Conservation (phyloP, 495 filamentous ascomycete species). For the Melanomma pulvis-pyrius region DNA sequence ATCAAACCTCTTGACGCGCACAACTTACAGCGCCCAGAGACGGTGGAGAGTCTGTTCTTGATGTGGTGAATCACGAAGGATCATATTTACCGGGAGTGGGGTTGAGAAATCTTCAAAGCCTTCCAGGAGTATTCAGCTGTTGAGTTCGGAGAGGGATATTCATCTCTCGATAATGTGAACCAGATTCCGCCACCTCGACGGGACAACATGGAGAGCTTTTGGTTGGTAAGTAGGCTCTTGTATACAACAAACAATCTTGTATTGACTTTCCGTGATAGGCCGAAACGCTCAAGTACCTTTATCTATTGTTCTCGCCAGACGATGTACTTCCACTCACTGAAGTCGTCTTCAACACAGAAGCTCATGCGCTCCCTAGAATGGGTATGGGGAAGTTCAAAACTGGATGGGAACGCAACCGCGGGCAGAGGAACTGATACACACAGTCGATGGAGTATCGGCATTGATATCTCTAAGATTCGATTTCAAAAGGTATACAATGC, state of each 20-base stretch:
- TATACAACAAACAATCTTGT: not conserved
- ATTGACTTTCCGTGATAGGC: not conserved
- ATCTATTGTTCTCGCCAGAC: slow-evolving; percentile 15
- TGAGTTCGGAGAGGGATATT: slow-evolving; percentile 68
- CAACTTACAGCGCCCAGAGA: slow-evolving; percentile 92
- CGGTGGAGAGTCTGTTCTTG: slow-evolving; percentile 87
- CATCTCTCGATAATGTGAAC: slow-evolving; percentile 72
- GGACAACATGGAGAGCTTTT: slow-evolving; percentile 46
- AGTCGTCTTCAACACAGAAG: slow-evolving; percentile 22
- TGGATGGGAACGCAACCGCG: slow-evolving; percentile 18
- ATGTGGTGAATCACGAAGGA: slow-evolving; percentile 98
- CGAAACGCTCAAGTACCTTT: slow-evolving; percentile 21
- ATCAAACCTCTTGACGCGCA: slow-evolving; percentile 75
- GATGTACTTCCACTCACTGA: slow-evolving; percentile 23
- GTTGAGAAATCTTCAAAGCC: slow-evolving; percentile 93
- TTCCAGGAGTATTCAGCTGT: slow-evolving; percentile 81
- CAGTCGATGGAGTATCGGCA: too few relatives aligned
- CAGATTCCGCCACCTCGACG: slow-evolving; percentile 29
- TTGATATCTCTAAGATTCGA: too few relatives aligned
- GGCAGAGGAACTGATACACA: too few relatives aligned
- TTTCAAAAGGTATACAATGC: too few relatives aligned
- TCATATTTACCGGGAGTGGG: slow-evolving; percentile 86
- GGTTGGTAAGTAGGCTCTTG: slow-evolving; percentile 61
- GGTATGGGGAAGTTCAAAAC: slow-evolving; percentile 4
- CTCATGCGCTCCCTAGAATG: slow-evolving; percentile 11